Base-by-base conservation (phyloP, 495 filamentous ascomycete species). In the Podospora bellae-mahoneyi region DNA sequence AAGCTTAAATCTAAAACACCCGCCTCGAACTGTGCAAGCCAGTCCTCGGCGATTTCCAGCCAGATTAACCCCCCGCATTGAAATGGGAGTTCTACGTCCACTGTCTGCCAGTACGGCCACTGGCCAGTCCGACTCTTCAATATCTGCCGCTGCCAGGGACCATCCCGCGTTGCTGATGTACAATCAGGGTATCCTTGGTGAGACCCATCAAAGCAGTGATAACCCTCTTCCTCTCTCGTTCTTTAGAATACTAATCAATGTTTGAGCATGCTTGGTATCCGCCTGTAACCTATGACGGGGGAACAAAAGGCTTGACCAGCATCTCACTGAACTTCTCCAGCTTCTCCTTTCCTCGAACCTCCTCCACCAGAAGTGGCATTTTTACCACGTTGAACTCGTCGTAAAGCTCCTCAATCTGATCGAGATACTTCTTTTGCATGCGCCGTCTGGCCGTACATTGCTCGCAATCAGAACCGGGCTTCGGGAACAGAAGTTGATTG, bases 401-500 rank as follows among this genome's bases (percentile, higher is more conserved):
- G 73, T 99, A 99, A 62, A 99, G 80, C 83, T 99, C 96, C 80
- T 97, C 93, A 69, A 98, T 98, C 83, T 99, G 95, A 73, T 97
- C 94, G 26, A 99, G 82, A 75, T 99, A 99, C 80, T 99, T 99
- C 88, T 94, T 96, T 83, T 99, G 95, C 95, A 99, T 99, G 82
- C 93, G 93, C 74, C 94, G 85, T 66, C 95, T 83, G 30, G 95
- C 92, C 73, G 92, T 97, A 79, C 95, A 99, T 82, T 99, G 95
- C 61, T 97, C 92, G 78, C 95, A 99, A 39, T 87, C 85, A 73
- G 89, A 95, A 26, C 89, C 90, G 68, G 90, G 85, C 78, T 91
- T 92, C 18, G 95, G 95, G 82, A 96, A 99, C 65, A 99, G 80
- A 69, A 99, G 84, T 84, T 99, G 95, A 79, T 99, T 99, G 75